Percentiles rank a stretch among this genome's conserved stretches.
phyloP scores from a whole-genome alignment of 345 rosid species.

The Rhodamnia rubescens region DNA sequence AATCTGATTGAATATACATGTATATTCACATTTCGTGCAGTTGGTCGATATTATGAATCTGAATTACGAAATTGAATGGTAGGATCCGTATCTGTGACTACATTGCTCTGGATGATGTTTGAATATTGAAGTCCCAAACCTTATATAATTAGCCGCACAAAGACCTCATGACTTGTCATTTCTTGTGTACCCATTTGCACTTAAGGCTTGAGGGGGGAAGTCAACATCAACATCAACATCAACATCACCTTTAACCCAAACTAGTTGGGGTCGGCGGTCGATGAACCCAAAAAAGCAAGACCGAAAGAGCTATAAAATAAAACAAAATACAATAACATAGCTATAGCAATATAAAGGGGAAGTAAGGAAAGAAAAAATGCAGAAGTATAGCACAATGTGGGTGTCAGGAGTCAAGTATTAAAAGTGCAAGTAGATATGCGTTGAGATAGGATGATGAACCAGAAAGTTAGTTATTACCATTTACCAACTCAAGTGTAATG shows the following conservation, averaged over 20 bases:
- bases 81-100: not conserved
- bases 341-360: too few species aligned
- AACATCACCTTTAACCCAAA: too few species aligned
- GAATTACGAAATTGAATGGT: not conserved
- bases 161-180: not conserved
- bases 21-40: not conserved
- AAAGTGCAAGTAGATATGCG: not conserved
- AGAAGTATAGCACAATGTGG: not conserved
- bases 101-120: not conserved
- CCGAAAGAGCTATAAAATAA: too few species aligned
- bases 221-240: too few species aligned
- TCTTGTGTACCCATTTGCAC: not conserved
- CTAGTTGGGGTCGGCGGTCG: too few species aligned
- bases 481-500: not conserved
- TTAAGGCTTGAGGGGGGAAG: not conserved
- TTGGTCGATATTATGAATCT: not conserved
- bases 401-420: not conserved
- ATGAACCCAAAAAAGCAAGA: too few species aligned
- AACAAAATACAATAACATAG: too few species aligned
- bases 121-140: not conserved
- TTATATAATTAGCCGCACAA: not conserved
- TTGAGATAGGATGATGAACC: not conserved
- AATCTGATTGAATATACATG: not conserved
- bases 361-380: not conserved
- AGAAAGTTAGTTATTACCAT: not conserved